These are phyloP conservation scores for Cucumis variabilis DNA, from an alignment of 331 rosid genomes.

Conservation along the genomic window DNA sequence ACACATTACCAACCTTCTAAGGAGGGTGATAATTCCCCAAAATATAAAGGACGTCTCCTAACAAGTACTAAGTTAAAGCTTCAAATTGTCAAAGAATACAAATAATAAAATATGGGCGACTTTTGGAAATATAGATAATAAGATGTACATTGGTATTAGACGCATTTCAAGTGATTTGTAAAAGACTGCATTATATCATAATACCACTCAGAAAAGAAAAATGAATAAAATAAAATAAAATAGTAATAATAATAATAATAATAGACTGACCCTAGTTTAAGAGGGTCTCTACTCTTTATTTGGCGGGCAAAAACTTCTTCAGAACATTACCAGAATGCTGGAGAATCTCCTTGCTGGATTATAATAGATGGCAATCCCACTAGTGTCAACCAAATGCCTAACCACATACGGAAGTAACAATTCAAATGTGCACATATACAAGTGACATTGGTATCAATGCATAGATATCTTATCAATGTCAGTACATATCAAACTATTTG, in stretches of 20 bases:
- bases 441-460: background rate
- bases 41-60: background rate
- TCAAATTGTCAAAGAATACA: background rate
- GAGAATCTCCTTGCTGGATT: slow-evolving; percentile 69
- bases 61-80: background rate
- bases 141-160: background rate
- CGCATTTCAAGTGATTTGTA: background rate
- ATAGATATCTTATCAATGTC: background rate
- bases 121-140: background rate
- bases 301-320: slow-evolving; percentile 84
- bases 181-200: background rate
- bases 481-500: background rate
- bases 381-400: background rate
- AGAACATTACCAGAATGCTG: slow-evolving; percentile 98
- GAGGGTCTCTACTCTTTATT: slow-evolving; percentile 89
- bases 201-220: background rate
- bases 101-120: background rate
- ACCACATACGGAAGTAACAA: background rate
- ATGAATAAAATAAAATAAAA: background rate
- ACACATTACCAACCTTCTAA: background rate
- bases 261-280: slow-evolving; percentile 78
- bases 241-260: background rate
- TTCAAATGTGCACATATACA: background rate
- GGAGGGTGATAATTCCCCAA: background rate
- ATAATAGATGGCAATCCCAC: background rate